Evolutionary conservation across 768 basidiomycete genomes (phyloP).

Genomic region (Rhodotorula babjevae): DNA sequence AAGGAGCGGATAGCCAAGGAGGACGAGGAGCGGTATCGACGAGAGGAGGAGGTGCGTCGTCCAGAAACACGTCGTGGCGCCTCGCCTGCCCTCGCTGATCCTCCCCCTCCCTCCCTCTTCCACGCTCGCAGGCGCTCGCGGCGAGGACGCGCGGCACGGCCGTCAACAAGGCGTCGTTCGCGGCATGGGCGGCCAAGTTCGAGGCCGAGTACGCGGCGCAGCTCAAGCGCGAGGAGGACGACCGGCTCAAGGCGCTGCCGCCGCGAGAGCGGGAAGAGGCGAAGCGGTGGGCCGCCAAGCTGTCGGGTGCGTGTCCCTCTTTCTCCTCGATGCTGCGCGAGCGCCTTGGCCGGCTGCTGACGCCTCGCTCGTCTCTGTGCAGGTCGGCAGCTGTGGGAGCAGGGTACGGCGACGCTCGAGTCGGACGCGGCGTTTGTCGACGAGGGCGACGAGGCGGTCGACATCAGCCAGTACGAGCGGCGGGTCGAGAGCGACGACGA

Average conservation of each 20-base stretch:
- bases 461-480: constrained; percentile 82
- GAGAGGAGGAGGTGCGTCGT: constrained; percentile 71
- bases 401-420: constrained; percentile 55
- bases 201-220: constrained; percentile 61
- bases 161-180: constrained; percentile 76
- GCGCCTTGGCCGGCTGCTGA: not conserved
- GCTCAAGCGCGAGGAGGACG: constrained; percentile 71
- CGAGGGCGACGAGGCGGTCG: constrained; percentile 79
- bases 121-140: constrained; percentile 56
- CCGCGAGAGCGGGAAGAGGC: constrained; percentile 81
- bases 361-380: not conserved
- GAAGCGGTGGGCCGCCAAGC: constrained; percentile 59
- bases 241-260: constrained; percentile 62
- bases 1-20: constrained; percentile 57
- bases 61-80: too few relatives aligned
- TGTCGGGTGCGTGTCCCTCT: constrained; percentile 58
- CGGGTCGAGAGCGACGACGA: constrained; percentile 59
- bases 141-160: constrained; percentile 88
- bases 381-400: constrained; percentile 92
- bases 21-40: constrained; percentile 67
- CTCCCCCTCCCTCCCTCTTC: not conserved
- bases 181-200: constrained; percentile 72
- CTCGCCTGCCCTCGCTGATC: too few relatives aligned
- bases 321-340: not conserved
- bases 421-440: constrained; percentile 66